phyloP scores from a whole-genome alignment of 495 filamentous ascomycete genomes.

The Penicillium desertorum region DNA sequence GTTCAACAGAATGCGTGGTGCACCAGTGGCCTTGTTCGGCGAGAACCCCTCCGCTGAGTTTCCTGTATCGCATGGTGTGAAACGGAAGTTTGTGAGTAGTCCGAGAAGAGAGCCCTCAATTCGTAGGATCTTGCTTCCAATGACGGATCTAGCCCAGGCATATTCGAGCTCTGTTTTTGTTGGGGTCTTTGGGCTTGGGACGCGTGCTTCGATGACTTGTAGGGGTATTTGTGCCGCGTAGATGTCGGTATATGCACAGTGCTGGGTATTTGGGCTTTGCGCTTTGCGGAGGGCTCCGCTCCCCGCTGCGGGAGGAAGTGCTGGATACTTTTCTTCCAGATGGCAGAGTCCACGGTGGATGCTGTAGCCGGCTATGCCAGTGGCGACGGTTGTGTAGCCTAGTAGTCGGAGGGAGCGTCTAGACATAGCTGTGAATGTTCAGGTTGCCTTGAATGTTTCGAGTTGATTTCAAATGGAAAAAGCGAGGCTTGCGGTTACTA shows the following conservation, averaged over 20 bases:
- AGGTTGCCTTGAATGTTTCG: background rate
- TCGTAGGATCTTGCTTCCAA: constrained; percentile 22
- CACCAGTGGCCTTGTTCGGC: background rate
- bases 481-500: background rate
- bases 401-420: constrained; percentile 17
- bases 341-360: constrained; percentile 26
- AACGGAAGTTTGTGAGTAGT: constrained; percentile 14
- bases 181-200: constrained; percentile 1
- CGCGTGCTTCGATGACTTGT: constrained; percentile 11
- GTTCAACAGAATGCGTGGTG: constrained; percentile 23
- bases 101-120: constrained; percentile 26
- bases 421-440: constrained; percentile 12
- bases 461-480: background rate
- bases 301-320: constrained; percentile 12
- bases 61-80: constrained; percentile 26
- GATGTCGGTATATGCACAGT: constrained; percentile 34
- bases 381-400: constrained; percentile 18
- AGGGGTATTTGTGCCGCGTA: constrained; percentile 33
- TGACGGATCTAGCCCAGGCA: constrained; percentile 31
- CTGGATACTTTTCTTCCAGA: constrained; percentile 37
- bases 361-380: constrained; percentile 22
- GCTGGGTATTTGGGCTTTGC: constrained; percentile 18
- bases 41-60: constrained; percentile 16
- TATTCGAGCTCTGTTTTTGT: constrained; percentile 20
- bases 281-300: constrained; percentile 26